These are phyloP conservation scores for Candida glaebosa DNA, from an alignment of 805 yeast species.

Conservation along the genomic window DNA sequence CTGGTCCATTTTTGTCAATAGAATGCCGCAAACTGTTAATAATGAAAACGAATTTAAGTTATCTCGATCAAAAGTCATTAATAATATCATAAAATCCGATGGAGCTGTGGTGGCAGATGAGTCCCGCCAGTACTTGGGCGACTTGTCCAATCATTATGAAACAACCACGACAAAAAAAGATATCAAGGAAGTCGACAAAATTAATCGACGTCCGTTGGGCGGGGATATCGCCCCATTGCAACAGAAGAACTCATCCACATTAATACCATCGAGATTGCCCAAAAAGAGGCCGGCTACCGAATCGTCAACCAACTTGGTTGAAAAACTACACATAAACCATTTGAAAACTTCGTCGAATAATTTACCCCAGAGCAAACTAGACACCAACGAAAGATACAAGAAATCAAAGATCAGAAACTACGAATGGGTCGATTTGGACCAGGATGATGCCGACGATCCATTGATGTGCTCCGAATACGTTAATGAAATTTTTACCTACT, in stretches of 20 bases:
- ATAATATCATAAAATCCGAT: conserved; percentile 3
- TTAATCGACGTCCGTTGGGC: conserved; percentile 32
- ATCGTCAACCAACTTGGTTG: conserved; percentile 43
- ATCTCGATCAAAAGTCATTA: conserved; percentile 26
- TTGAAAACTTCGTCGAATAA: conserved; percentile 7
- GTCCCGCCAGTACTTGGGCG: conserved; percentile 31
- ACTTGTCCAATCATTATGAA: conserved; percentile 36
- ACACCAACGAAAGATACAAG: conserved; percentile 23
- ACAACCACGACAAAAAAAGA: conserved; percentile 9
- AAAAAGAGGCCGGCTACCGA: conserved; percentile 58
- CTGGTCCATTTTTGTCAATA: too few species aligned
- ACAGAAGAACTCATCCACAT: conserved; percentile 9
- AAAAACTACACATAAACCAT: conserved; percentile 24
- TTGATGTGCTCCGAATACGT: conserved; percentile 93
- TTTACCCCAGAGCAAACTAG: conserved; percentile 1
- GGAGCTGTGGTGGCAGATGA: conserved; percentile 2
- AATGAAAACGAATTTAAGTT: conserved; percentile 40
- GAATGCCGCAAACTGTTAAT: conserved; percentile 18
- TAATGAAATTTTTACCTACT: conserved; percentile 76
- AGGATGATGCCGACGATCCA: conserved; percentile 65
- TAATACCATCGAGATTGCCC: conserved; percentile 33
- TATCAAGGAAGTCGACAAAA: conserved; percentile 5
- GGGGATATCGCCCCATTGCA: conserved; percentile 31
- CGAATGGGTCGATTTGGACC: conserved; percentile 72
- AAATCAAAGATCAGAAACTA: conserved; percentile 41